These are phyloP conservation scores for Ceriops tagal DNA, from an alignment of 345 rosid species.

Conservation along the genomic window DNA sequence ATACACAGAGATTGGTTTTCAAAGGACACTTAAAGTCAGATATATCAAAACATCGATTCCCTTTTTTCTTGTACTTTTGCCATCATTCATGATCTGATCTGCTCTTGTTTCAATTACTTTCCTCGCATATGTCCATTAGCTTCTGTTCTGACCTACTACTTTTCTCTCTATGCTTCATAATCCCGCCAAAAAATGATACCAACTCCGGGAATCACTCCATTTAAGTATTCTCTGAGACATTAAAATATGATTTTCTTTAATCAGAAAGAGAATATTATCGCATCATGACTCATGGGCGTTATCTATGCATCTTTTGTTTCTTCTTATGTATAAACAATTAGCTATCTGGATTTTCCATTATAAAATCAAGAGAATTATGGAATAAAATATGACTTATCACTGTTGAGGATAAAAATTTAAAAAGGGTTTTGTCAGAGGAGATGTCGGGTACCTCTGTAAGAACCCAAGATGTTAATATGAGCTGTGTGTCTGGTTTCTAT, in stretches of 20 bases:
- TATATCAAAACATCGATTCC: constrained; percentile 65
- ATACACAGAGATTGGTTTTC: constrained; percentile 22
- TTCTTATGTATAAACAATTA: constrained; percentile 24
- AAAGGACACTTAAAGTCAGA: constrained; percentile 41
- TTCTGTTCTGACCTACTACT: neutral
- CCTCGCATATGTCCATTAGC: constrained; percentile 3
- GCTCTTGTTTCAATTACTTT: constrained; percentile 12
- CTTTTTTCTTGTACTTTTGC: constrained; percentile 51
- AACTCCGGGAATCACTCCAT: constrained; percentile 57
- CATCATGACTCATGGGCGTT: constrained; percentile 22
- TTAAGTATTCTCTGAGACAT: constrained; percentile 36
- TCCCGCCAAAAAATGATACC: constrained; percentile 64
- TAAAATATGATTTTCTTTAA: constrained; percentile 15
- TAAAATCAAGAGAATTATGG: constrained; percentile 1
- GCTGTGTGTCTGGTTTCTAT: neutral
- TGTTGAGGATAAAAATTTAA: neutral
- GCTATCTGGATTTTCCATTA: neutral
- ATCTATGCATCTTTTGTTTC: constrained; percentile 47
- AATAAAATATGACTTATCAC: neutral
- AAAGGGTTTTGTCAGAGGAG: neutral
- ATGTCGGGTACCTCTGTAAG: neutral
- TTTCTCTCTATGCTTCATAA: constrained; percentile 21
- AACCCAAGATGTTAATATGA: constrained; percentile 18
- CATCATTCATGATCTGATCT: constrained; percentile 34
- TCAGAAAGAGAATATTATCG: constrained; percentile 47